A percentile compares a stretch with the other conserved stretches of the same genome.
Evolutionary conservation across 495 filamentous ascomycete species (phyloP).

Genomic region (Terfezia claveryi): DNA sequence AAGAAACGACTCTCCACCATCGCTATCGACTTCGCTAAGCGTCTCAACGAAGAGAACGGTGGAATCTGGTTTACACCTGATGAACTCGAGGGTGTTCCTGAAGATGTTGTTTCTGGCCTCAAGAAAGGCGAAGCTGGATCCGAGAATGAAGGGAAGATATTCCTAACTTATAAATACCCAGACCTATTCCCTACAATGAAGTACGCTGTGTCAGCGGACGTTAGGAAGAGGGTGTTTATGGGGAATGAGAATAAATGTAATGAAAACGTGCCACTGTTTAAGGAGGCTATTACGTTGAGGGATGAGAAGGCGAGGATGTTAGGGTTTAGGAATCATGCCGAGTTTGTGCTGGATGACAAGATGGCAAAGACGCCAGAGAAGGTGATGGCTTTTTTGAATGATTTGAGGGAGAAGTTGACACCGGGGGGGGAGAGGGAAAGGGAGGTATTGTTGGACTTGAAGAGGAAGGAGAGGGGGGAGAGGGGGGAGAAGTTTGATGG

Average conservation of each 20-base stretch:
- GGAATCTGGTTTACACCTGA: conserved; percentile 37
- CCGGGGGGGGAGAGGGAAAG: conserved; percentile 62
- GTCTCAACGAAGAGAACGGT: conserved; percentile 38
- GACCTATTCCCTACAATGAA: conserved; percentile 39
- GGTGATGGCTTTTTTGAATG: conserved; percentile 63
- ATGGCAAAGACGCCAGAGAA: conserved; percentile 88
- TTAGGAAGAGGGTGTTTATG: conserved; percentile 32
- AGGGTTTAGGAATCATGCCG: conserved; percentile 79
- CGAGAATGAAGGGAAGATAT: conserved; percentile 39
- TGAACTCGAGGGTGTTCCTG: conserved; percentile 36
- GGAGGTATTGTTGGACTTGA: conserved; percentile 46
- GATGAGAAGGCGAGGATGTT: conserved; percentile 83
- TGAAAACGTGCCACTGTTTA: conserved; percentile 66
- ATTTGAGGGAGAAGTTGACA: conserved; percentile 50
- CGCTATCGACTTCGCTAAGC: conserved; percentile 35
- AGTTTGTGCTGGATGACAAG: conserved; percentile 82
- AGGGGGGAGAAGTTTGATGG: conserved; percentile 39
- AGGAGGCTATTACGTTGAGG: conserved; percentile 63
- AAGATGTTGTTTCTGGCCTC: conserved; percentile 33
- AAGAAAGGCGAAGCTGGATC: conserved; percentile 40
- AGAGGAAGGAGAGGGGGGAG: conserved; percentile 49
- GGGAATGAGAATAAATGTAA: conserved; percentile 63
- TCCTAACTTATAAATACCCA: conserved; percentile 39
- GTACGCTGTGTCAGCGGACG: conserved; percentile 33
- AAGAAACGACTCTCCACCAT: conserved; percentile 39